Evolutionary conservation across 2,329 filamentous ascomycete genomes (phyloP), one percentile per base, ranked within the genome.

Genomic region (Hypomyces perniciosus): DNA sequence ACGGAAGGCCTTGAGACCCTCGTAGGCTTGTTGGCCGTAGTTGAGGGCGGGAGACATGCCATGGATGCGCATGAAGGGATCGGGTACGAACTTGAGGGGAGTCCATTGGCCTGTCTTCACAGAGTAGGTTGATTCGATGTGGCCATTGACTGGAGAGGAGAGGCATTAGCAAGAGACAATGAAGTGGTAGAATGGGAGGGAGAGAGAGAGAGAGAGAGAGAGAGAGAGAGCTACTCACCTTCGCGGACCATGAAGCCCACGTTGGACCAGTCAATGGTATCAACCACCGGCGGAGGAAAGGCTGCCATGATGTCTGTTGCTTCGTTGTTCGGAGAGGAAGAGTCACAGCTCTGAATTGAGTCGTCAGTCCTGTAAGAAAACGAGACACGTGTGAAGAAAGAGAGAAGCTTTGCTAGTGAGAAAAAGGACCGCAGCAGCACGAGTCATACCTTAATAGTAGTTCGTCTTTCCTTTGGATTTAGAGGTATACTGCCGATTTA

Each of bases 1-100:
- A 56, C 92, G 90, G 79, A 96, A 96, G 50, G 92, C 91, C 72
- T 97, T 97, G 67, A 97, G 83, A n/a, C 93, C 93, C 69, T 99
- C 93, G 76, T 95, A 99, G 62, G 90, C 92, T 74, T 97, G 93
- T 67, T 96, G 90, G 52, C 92, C 90, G 69, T 99, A 99, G 78
- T 99, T 99, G 58, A 97, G 81, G 40, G 84, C 92, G 0, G 93
- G 91, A 0, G 91, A 85, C 88, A 99, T 93, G 69, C 92, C 93
- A 71, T 97, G 92, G 65, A 97, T 84, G 58, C 85, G 84, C 61
- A 97, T 81, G 74, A 80, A 91, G 6, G 92, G 92, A 61, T 92
- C 88, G 54, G 81, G 72, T 54, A 96, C 83, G 72, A 95, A 95
- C 56, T 79, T 74, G 28, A 89, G 90, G 10, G 83, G 69, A 0